A percentile compares a stretch with the other conserved stretches of the same genome.
phyloP scores from a whole-genome alignment of 371 early-diverging fungal genomes.

The Fennellomyces sp. region DNA sequence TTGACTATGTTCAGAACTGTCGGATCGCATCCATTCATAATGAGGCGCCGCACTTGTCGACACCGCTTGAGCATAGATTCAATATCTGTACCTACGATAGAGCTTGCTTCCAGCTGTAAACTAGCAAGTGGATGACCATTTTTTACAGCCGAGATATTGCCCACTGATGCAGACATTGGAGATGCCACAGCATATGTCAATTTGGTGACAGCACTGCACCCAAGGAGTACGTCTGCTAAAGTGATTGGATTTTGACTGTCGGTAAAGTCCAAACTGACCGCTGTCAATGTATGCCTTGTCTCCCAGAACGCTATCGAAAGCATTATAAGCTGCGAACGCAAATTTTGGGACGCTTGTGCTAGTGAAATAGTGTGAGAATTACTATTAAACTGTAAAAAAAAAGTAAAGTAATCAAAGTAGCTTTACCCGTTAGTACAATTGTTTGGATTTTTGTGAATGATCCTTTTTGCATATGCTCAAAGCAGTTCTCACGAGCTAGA shows the following conservation, averaged over 20 bases:
- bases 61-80: not conserved
- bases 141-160: not conserved
- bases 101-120: not conserved
- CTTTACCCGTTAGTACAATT: not conserved
- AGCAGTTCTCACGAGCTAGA: not conserved
- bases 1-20: not conserved
- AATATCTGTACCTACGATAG: not conserved
- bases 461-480: not conserved
- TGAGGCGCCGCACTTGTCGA: not conserved
- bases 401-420: too few species aligned
- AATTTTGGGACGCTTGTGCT: not conserved
- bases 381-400: not conserved
- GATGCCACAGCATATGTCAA: not conserved
- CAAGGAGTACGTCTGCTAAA: not conserved
- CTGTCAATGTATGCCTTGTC: not conserved
- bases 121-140: not conserved
- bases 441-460: not conserved
- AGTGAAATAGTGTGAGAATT: not conserved
- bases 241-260: not conserved
- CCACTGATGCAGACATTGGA: not conserved
- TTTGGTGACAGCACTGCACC: not conserved
- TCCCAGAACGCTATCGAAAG: not conserved
- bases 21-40: not conserved
- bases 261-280: not conserved
- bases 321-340: not conserved